phyloP scores from a whole-genome alignment of 192 early-diverging fungal species.

The Gonapodya sp. region DNA sequence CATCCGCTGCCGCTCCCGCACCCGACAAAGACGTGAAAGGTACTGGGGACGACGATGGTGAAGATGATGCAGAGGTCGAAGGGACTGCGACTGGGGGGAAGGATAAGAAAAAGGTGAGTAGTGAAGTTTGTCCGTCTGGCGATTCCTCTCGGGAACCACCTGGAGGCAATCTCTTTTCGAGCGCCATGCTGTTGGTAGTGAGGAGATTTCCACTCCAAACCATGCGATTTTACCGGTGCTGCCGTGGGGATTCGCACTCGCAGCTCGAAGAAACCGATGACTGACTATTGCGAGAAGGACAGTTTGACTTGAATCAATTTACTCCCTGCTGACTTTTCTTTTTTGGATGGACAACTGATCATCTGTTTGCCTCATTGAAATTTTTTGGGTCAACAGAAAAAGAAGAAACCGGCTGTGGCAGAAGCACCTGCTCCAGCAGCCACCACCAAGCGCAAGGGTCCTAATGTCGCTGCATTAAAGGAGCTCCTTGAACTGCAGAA shows the following conservation, averaged over 20 bases:
- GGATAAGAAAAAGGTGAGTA: neutral
- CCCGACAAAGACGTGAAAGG: conserved; percentile 5
- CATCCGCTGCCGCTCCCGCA: neutral
- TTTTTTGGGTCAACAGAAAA: neutral
- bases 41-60: neutral
- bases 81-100: neutral
- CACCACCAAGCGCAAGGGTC: conserved; percentile 12
- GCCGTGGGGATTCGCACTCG: too few species aligned
- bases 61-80: too few species aligned
- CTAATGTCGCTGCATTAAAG: conserved; percentile 24
- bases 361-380: neutral
- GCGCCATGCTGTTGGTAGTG: too few species aligned
- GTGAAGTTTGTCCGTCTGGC: neutral
- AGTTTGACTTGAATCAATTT: too few species aligned
- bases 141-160: too few species aligned
- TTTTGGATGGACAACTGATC: too few species aligned
- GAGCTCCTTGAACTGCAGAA: conserved; percentile 60
- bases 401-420: neutral
- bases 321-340: too few species aligned
- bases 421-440: neutral
- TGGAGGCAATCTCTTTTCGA: too few species aligned
- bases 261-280: too few species aligned
- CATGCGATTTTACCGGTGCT: too few species aligned
- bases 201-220: too few species aligned
- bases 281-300: too few species aligned